Percentiles rank a stretch among this genome's conserved stretches.
Conservation (phyloP, 2,329 filamentous ascomycete genomes). For the Trichoderma guizhouense region DNA sequence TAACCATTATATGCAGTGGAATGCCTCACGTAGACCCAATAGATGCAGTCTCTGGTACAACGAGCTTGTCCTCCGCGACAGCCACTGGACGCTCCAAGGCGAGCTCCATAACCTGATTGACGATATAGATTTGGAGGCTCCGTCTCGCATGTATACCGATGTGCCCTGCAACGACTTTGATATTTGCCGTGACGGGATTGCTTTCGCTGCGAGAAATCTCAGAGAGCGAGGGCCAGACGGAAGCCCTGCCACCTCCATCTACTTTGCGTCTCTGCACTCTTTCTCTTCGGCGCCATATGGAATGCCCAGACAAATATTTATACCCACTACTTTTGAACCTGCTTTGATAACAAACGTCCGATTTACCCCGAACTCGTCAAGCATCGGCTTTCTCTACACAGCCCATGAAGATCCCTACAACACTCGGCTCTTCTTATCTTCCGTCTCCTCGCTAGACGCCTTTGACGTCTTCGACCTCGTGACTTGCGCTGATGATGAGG, state of each 20-base stretch:
- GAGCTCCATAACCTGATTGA: slow-evolving; percentile 34
- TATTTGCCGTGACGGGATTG: slow-evolving; percentile 33
- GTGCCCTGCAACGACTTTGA: slow-evolving; percentile 31
- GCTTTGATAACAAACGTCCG: slow-evolving; percentile 28
- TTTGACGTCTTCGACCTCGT: slow-evolving; percentile 18
- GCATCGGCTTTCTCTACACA: slow-evolving; percentile 35
- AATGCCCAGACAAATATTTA: slow-evolving; percentile 26
- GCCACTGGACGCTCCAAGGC: slow-evolving; percentile 30
- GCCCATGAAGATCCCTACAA: slow-evolving; percentile 26
- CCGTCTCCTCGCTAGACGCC: slow-evolving; percentile 18
- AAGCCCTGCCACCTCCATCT: slow-evolving; percentile 27
- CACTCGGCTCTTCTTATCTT: slow-evolving; percentile 31
- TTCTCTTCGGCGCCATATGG: slow-evolving; percentile 26
- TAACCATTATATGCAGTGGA: slow-evolving; percentile 31
- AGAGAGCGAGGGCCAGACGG: slow-evolving; percentile 13
- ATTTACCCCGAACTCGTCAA: slow-evolving; percentile 37
- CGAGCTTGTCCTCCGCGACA: slow-evolving; percentile 27
- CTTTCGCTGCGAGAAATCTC: slow-evolving; percentile 31
- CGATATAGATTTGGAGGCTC: slow-evolving; percentile 32
- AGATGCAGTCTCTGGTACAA: slow-evolving; percentile 40
- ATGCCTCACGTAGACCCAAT: slow-evolving; percentile 30
- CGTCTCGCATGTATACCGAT: slow-evolving; percentile 25
- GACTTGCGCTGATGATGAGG: background rate
- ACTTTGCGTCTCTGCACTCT: slow-evolving; percentile 33
- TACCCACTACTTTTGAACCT: slow-evolving; percentile 17